Base-by-base conservation (phyloP, 805 yeast species). In the Suhomyces xylopsoci region DNA sequence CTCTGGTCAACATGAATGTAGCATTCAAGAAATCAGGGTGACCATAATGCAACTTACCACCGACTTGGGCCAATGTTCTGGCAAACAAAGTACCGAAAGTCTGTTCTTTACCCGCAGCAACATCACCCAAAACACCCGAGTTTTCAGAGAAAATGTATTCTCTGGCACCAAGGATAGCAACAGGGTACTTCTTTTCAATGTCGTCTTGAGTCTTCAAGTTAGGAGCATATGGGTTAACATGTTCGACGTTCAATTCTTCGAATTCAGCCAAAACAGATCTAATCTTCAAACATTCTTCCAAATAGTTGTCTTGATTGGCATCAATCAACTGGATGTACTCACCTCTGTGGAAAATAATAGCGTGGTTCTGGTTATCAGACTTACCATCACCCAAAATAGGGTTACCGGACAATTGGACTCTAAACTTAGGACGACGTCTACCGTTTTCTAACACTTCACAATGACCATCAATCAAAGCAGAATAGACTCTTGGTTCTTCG, bases 51-150 rank as follows among this genome's bases (percentile, higher is more conserved):
- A 88, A 78, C 63, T 88, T 88, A 66, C 92, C 94, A 66, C 94
- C 94, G 67, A 88, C 81, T 74, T 86, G 90, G 56, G 93, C 86
- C 63, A 88, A 76, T 22, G 94, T 88, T 78, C 96, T 81, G 10
- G 94, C 89, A 63, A 87, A 88, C 61, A 88, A 73, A 0, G 96
- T 88, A 74, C 96, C 96, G 66, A 88, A 88, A 51, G 94, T 87
- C 72, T 88, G 96, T 76, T 88, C 96, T 68, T 88, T 88, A 73
- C 94, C 94, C 47, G 96, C 96, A 50, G 96, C 96, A 65, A 88
- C 87, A 74, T 88, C 96, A 76, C 94, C 96, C 50, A 88, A 75
- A 58, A 88, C 83, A 71, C 96, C 96, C 55, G 90, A 81, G 74
- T 87, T 88, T 71, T 88, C 94, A 50, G 93, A 87, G 81, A 88